phyloP scores from a whole-genome alignment of 345 rosid species.

The sweet orange (Citrus sinensis) region DNA sequence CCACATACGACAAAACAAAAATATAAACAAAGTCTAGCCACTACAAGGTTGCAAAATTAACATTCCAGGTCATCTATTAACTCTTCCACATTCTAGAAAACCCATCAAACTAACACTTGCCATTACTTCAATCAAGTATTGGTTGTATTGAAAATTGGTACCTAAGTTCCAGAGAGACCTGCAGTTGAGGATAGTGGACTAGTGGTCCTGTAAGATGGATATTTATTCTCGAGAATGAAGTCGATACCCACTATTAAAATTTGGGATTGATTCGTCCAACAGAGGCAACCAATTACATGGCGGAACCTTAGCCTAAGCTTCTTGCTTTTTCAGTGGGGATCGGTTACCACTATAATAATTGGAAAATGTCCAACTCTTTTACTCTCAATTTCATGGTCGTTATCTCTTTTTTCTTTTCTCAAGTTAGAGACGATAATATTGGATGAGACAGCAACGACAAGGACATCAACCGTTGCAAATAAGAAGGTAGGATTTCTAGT shows the following conservation, averaged over 20 bases:
- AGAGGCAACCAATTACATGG: conserved; percentile 2
- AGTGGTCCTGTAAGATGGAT: conserved; percentile 10
- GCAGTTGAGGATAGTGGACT: not conserved
- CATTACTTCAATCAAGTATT: no score
- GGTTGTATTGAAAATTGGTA: not conserved
- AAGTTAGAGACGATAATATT: not conserved
- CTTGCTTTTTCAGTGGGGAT: conserved; percentile 11
- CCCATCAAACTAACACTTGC: not conserved
- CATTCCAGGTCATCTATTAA: no score
- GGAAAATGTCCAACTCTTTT: not conserved
- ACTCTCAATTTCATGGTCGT: no score
- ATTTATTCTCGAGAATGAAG: not conserved
- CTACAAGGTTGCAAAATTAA: no score
- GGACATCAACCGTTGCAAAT: not conserved
- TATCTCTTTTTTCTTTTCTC: not conserved
- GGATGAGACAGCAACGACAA: not conserved
- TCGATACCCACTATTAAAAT: not conserved
- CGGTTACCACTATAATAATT: not conserved
- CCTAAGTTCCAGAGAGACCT: not conserved
- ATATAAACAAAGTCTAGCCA: no score
- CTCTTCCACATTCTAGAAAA: not conserved
- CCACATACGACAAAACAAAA: no score
- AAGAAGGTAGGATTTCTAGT: no score
- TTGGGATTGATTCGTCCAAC: not conserved
- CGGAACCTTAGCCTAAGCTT: not conserved